Evolutionary conservation across 2,329 filamentous ascomycete genomes (phyloP).

Genomic region (Hymenoscyphus fraxineus): DNA sequence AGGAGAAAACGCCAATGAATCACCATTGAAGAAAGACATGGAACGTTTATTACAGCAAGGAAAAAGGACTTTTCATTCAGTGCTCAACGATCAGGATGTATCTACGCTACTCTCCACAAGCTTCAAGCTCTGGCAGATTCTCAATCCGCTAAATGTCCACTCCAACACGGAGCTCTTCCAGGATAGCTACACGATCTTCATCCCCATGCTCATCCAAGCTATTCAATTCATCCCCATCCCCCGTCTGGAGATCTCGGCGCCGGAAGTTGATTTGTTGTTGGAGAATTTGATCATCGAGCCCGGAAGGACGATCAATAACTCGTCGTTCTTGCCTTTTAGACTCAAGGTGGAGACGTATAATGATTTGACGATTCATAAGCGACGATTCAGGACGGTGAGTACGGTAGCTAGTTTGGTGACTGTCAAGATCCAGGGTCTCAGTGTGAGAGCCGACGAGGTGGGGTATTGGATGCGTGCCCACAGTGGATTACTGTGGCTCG

Average conservation of each 20-base stretch:
- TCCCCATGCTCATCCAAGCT: conserved; percentile 70
- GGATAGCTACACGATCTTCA: conserved; percentile 75
- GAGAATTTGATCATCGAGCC: conserved; percentile 92
- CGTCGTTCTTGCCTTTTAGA: conserved; percentile 84
- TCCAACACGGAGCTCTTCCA: conserved; percentile 68
- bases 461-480: conserved; percentile 87
- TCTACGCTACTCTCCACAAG: conserved; percentile 64
- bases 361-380: conserved; percentile 80
- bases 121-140: conserved; percentile 62
- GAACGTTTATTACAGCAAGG: conserved; percentile 68
- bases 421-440: conserved; percentile 77
- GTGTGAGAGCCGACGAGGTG: conserved; percentile 78
- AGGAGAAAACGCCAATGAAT: conserved; percentile 52
- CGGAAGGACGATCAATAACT: conserved; percentile 75
- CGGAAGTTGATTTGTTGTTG: conserved; percentile 77
- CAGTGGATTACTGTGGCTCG: conserved; percentile 67
- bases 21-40: conserved; percentile 67
- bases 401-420: conserved; percentile 67
- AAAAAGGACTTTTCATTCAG: conserved; percentile 63
- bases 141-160: conserved; percentile 62
- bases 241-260: conserved; percentile 79
- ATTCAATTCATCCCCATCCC: conserved; percentile 89
- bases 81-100: conserved; percentile 69
- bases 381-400: conserved; percentile 62
- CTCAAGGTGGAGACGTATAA: conserved; percentile 80